phyloP scores from a whole-genome alignment of 1,284 basidiomycete species.

The Thelephora terrestris region DNA sequence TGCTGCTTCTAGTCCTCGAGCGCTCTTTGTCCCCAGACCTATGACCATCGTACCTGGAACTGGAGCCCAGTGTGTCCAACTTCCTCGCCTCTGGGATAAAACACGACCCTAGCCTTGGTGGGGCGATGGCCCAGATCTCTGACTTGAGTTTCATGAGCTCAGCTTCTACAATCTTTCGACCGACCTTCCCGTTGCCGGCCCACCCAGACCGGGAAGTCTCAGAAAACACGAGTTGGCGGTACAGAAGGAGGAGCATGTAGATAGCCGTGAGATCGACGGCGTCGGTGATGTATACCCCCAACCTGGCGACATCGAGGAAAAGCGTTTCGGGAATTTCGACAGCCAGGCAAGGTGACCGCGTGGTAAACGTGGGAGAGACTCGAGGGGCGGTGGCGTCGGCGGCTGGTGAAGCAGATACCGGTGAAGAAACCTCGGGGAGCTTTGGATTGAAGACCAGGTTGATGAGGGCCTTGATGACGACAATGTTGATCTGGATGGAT shows the following conservation, averaged over 20 bases:
- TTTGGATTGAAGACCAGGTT: constrained; percentile 22
- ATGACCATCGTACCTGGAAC: constrained; percentile 11
- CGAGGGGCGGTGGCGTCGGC: constrained; percentile 16
- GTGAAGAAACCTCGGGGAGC: background rate
- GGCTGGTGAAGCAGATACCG: constrained; percentile 1
- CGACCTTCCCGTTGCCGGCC: constrained; percentile 4
- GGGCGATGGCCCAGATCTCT: constrained; percentile 70
- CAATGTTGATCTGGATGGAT: constrained; percentile 16
- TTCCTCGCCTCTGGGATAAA: constrained; percentile 24
- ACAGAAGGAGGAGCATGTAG: constrained; percentile 75
- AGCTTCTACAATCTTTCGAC: constrained; percentile 11
- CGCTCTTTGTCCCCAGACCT: constrained; percentile 13
- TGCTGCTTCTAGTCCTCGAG: too few species aligned
- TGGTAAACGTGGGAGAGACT: constrained; percentile 15
- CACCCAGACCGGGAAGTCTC: constrained; percentile 6
- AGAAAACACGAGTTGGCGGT: constrained; percentile 61
- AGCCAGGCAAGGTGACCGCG: background rate
- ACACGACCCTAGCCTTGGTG: constrained; percentile 46
- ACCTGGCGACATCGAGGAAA: constrained; percentile 71
- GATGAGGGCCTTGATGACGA: constrained; percentile 19
- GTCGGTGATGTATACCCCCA: constrained; percentile 63
- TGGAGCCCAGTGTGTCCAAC: constrained; percentile 2
- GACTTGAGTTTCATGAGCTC: constrained; percentile 56
- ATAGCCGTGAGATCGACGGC: constrained; percentile 67
- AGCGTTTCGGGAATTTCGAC: constrained; percentile 69